Percentiles rank a stretch among this genome's conserved stretches.
Evolutionary conservation across 2,329 filamentous ascomycete species (phyloP).

Genomic region (Cladosporium cucumerinum): DNA sequence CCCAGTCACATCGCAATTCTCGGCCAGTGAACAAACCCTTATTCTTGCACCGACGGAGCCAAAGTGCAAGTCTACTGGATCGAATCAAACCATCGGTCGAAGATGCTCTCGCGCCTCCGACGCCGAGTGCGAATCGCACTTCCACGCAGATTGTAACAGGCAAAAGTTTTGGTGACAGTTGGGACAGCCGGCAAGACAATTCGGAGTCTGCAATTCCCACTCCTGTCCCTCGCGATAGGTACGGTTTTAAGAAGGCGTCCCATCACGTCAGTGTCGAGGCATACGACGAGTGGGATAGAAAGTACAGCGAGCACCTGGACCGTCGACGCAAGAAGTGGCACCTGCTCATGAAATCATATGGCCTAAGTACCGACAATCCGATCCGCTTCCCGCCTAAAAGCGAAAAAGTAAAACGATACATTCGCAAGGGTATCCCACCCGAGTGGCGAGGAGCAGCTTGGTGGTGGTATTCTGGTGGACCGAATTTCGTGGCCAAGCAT

Average conservation of each 20-base stretch:
- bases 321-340: slow-evolving; percentile 80
- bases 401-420: slow-evolving; percentile 81
- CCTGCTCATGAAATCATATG: slow-evolving; percentile 70
- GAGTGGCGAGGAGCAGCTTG: slow-evolving; percentile 94
- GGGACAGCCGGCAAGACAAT: not conserved
- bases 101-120: slow-evolving; percentile 16
- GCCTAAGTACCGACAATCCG: slow-evolving; percentile 67
- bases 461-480: slow-evolving; percentile 94
- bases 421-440: slow-evolving; percentile 88
- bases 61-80: slow-evolving; percentile 33
- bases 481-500: slow-evolving; percentile 71
- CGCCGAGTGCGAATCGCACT: slow-evolving; percentile 12
- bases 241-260: slow-evolving; percentile 87
- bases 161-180: slow-evolving; percentile 2
- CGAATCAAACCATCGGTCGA: slow-evolving; percentile 21
- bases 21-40: not conserved
- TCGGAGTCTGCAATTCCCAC: not conserved
- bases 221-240: slow-evolving; percentile 64
- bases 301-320: slow-evolving; percentile 71
- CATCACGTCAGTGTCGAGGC: slow-evolving; percentile 72
- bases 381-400: slow-evolving; percentile 75
- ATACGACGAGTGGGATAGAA: slow-evolving; percentile 76
- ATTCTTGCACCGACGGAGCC: slow-evolving; percentile 29
- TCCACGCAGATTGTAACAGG: slow-evolving; percentile 6
- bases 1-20: slow-evolving; percentile 6